Evolutionary conservation across 2,329 filamentous ascomycete species (phyloP), one percentile per base, ranked within the genome.

Genomic region (Xylaria sp.): DNA sequence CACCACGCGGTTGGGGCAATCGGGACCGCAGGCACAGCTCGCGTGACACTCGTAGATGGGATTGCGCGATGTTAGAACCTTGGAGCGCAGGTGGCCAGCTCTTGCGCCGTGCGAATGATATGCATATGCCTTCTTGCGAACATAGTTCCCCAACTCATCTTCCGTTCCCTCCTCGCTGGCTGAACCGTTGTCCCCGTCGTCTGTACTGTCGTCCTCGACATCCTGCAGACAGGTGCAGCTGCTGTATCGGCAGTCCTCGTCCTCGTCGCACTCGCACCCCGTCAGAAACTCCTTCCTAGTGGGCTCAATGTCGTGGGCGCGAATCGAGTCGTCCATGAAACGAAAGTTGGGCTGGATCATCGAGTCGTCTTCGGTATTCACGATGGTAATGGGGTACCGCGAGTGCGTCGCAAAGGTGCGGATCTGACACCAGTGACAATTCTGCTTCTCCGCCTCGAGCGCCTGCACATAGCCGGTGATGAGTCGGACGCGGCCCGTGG

Each of bases 11-110:
- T 93, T 95, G 1, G 90, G 89, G 74, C 93, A 97, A 20, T 81
- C 72, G 0, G 78, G 76, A 2, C 84, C 85, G 73, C 93, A 97
- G 2, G 80, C 81, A 79, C 93, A 97, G 9, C 85, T 86, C 2
- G 85, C 81, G 73, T 96, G 93, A 76, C 93, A 97, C 75, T 97
- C 93, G 78, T 94, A 95, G 65, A 97, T 91, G 0, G 91, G 87
- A 39, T 85, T 78, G 45, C 86, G 83, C 30, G 86, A 88, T 28
- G 83, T 73, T 13, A 90, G 81, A 50, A 87, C 81, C 50, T 82
- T 82, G 30, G 82, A 81, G 20, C 87, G 81, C 52, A 91, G 78
- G 20, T 85, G 81, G 0, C 86, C 87, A 1, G 82, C 82, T 65
- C 84, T 85, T 12, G 74, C 72, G 0, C 88, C 88, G 28, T 82